Evolutionary conservation across 2,329 filamentous ascomycete genomes (phyloP).

Genomic region (Rutstroemia sp.): DNA sequence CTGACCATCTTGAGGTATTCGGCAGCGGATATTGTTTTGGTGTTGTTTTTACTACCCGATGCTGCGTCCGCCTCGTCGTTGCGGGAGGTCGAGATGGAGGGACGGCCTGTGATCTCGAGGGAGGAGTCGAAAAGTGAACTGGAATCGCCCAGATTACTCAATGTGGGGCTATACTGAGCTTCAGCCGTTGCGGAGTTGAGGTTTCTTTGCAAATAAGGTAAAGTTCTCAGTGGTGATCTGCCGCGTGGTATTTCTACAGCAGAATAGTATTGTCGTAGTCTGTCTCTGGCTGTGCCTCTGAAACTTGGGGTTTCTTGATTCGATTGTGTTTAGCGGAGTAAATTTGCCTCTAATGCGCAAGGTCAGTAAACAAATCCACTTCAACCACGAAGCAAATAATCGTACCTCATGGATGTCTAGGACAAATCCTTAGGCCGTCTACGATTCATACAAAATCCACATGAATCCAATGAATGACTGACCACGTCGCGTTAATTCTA

Average conservation of each 20-base stretch:
- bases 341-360: conserved; percentile 4
- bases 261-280: not conserved
- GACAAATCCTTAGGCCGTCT: not conserved
- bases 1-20: conserved; percentile 26
- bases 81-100: conserved; percentile 11
- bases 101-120: conserved; percentile 2
- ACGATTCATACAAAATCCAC: not conserved
- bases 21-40: not conserved
- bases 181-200: not conserved
- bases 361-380: conserved; percentile 1
- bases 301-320: conserved; percentile 9
- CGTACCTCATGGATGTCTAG: conserved; percentile 7
- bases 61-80: too few species aligned
- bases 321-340: conserved; percentile 9
- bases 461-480: not conserved
- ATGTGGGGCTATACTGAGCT: conserved; percentile 9
- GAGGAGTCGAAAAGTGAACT: conserved; percentile 25
- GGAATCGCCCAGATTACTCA: conserved; percentile 28
- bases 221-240: not conserved
- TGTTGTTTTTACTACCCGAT: too few species aligned
- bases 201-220: not conserved
- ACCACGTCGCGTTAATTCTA: not conserved
- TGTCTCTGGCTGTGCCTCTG: not conserved
- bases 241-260: not conserved
- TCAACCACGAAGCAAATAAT: not conserved